Percentiles rank a stretch among this genome's conserved stretches.
Evolutionary conservation across 164 flowering plant genomes (phyloP).

Genomic region (Macadamia tetraphylla): DNA sequence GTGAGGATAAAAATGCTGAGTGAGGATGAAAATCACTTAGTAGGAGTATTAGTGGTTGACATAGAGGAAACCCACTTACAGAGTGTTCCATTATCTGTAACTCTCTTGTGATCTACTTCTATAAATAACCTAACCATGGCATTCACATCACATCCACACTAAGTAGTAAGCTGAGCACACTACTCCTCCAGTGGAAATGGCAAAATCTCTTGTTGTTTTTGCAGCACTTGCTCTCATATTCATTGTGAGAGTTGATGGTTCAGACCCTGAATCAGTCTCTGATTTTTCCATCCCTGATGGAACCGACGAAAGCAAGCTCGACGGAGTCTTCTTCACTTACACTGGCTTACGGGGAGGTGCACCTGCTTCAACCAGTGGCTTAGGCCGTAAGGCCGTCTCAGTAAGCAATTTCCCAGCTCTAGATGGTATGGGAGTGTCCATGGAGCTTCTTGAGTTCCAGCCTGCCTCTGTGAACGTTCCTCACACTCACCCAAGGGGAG

Average conservation of each 20-base stretch:
- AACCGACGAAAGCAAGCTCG: constrained; percentile 8
- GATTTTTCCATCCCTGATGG: no score
- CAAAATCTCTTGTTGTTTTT: constrained; percentile 1
- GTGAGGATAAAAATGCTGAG: neutral
- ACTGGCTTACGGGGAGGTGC: constrained; percentile 7
- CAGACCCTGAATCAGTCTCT: neutral
- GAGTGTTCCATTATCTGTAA: neutral
- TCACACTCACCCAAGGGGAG: constrained; percentile 15
- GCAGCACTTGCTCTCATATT: constrained; percentile 3
- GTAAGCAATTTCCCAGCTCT: constrained; percentile 16
- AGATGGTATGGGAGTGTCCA: constrained; percentile 11
- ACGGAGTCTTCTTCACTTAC: constrained; percentile 17
- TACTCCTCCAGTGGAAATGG: neutral
- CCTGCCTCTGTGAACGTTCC: constrained; percentile 9
- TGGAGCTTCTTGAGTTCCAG: constrained; percentile 11
- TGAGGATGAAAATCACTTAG: constrained; percentile 5
- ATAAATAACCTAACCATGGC: no score
- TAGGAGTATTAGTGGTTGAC: constrained; percentile 1
- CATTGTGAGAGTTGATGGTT: neutral
- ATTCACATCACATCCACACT: no score
- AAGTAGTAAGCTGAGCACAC: no score
- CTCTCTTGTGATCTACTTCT: no score
- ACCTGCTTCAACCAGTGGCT: no score
- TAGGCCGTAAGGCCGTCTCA: constrained; percentile 1
- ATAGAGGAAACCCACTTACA: neutral